A percentile compares a stretch with the other conserved stretches of the same genome.
Evolutionary conservation across 176 grass and related monocot genomes (phyloP).

Genomic region (Thalia dealbata): DNA sequence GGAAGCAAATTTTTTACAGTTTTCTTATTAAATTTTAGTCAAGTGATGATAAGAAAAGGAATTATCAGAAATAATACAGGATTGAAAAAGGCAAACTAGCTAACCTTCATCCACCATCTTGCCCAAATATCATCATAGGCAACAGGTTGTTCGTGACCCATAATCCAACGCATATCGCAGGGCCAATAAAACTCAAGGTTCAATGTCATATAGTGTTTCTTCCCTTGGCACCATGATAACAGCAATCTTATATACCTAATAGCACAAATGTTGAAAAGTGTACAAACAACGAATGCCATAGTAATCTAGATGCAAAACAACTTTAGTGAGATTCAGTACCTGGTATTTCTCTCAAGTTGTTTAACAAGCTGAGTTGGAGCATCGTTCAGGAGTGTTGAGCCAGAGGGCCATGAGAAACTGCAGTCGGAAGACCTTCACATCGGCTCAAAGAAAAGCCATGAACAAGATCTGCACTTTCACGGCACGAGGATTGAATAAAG

Average conservation of each 20-base stretch:
- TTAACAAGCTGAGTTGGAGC: conserved; percentile 5
- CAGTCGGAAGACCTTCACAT: not conserved
- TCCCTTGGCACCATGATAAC: conserved; percentile 1
- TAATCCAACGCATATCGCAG: too few relatives aligned
- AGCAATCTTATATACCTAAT: not conserved
- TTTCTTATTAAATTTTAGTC: not conserved
- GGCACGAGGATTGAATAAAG: not conserved
- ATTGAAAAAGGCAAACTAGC: not conserved
- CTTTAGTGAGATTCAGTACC: not conserved
- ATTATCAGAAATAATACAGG: too few relatives aligned
- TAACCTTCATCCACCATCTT: conserved; percentile 2
- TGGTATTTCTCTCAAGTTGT: too few relatives aligned
- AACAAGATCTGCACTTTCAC: not conserved
- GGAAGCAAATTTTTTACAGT: not conserved
- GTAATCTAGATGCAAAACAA: not conserved
- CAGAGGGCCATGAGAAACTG: conserved; percentile 1
- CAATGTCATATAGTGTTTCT: too few relatives aligned
- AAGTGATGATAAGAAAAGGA: too few relatives aligned
- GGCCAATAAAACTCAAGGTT: too few relatives aligned
- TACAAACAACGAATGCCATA: not conserved
- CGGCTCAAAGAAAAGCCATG: not conserved
- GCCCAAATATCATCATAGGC: too few relatives aligned
- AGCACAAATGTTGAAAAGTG: not conserved
- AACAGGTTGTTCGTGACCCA: too few relatives aligned
- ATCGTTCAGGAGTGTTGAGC: not conserved